A percentile compares a stretch with the other conserved stretches of the same genome.
These are phyloP conservation scores for Sabuloglossum arenarium DNA, from an alignment of 495 filamentous ascomycete genomes.

Conservation along the genomic window DNA sequence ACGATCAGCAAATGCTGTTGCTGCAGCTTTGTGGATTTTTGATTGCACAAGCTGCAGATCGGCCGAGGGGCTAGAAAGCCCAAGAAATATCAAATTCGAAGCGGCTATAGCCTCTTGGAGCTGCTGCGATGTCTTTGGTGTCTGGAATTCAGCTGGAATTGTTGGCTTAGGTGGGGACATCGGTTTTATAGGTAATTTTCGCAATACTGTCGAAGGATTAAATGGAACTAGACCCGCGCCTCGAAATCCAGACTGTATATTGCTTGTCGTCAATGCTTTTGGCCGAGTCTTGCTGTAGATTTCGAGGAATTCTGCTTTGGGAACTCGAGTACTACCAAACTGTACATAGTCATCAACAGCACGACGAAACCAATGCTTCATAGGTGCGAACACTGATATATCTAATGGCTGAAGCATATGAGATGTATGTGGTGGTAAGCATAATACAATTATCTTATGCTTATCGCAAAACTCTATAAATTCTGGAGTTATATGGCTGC, in stretches of 20 bases:
- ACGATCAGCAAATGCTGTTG: not conserved
- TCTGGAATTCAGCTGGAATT: not conserved
- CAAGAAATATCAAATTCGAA: no score
- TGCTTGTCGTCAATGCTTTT: not conserved
- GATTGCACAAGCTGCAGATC: not conserved
- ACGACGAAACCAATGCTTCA: slow-evolving; percentile 2
- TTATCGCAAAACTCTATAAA: slow-evolving; percentile 4
- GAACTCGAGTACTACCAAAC: not conserved
- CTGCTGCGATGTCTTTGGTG: no score
- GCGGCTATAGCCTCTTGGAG: no score
- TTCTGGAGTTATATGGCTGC: slow-evolving; percentile 7
- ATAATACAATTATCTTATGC: slow-evolving; percentile 7
- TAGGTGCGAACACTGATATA: slow-evolving; percentile 5
- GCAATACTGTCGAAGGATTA: not conserved
- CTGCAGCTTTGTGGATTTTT: not conserved
- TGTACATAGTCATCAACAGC: not conserved
- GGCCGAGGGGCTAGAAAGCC: no score
- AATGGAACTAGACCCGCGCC: not conserved
- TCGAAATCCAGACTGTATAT: not conserved
- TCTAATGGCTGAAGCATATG: slow-evolving; percentile 8
- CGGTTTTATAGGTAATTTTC: not conserved
- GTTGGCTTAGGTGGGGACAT: not conserved
- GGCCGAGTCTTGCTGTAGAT: not conserved
- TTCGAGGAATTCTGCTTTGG: not conserved
- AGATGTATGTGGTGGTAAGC: slow-evolving; percentile 7